phyloP scores from a whole-genome alignment of 2,329 filamentous ascomycete species.

The Sclerotinia subarctica region DNA sequence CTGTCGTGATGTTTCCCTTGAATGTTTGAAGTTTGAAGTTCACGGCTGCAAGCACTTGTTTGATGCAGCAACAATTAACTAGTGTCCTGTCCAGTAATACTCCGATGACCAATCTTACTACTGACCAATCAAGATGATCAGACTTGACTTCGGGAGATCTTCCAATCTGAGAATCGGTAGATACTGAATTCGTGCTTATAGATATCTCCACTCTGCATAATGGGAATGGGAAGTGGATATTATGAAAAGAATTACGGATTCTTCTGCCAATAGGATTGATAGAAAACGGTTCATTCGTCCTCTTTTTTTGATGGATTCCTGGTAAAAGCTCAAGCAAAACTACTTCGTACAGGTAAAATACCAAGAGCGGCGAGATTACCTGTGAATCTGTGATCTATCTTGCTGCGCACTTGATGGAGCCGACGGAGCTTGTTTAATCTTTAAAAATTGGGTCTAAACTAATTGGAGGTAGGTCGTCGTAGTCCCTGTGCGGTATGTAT shows the following conservation, averaged over 20 bases:
- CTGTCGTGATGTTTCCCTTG: neutral
- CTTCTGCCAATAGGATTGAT: constrained; percentile 2
- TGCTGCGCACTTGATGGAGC: neutral
- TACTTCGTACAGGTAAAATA: neutral
- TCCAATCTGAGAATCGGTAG: constrained; percentile 1
- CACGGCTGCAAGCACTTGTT: neutral
- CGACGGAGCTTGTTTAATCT: constrained; percentile 7
- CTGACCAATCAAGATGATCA: constrained; percentile 13
- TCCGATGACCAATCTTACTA: constrained; percentile 16
- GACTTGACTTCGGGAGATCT: constrained; percentile 14
- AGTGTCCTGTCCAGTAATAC: no score
- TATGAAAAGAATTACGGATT: neutral
- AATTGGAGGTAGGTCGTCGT: constrained; percentile 1
- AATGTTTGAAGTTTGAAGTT: neutral
- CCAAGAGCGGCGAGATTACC: constrained; percentile 1
- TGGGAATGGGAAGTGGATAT: constrained; percentile 4
- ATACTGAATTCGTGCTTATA: neutral
- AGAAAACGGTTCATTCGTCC: neutral
- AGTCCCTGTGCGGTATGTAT: neutral
- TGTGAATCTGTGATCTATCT: neutral
- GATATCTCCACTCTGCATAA: constrained; percentile 2
- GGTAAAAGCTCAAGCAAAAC: neutral
- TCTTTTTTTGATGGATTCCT: neutral
- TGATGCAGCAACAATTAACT: neutral
- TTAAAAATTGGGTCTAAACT: constrained; percentile 7